Base-by-base conservation (phyloP, 78 protist genomes). In the Dictyostelium firmibasis region DNA sequence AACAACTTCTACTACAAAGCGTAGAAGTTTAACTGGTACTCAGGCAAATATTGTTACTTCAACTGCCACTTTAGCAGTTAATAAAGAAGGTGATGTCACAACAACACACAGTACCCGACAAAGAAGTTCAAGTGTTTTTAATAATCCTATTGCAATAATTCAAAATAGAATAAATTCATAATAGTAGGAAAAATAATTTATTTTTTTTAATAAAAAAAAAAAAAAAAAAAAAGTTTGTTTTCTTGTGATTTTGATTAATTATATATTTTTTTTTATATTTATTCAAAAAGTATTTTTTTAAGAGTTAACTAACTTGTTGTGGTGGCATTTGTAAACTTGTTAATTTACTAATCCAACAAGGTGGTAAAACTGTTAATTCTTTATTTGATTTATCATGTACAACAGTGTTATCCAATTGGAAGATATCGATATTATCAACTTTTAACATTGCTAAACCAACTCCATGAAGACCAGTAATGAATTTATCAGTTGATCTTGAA, bases 371-470 rank as follows among this genome's bases (percentile, higher is more conserved):
- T 67, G 84, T 44, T 29, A 89, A 16, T 70, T 81, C 67, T 50
- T 85, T 78, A n/a, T 41, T 20, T n/a, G 77, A 31, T 16, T 33
- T n/a, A 50, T 89, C 94, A 31, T 81, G 36, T n/a, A 89, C 83
- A 9, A 35, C 57, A 1, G 87, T 89, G 1, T 81, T 9, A 20
- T 89, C 79, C 18, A 89, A 69, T 27, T 29, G 41, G 9, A 60
- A 57, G n/a, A 74, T 69, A 69, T 89, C 87, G 5, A 89, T 81
- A 53, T 89, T 62, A 6, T 89, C 94, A 6, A 89, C 75, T 35
- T 89, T 89, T 5, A 89, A 2, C 81, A 89, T 89, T 69, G 88
- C 94, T n/a, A 89, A 81, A 47, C 88, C 94, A 6, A 89, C 11
- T 44, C 85, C 83, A 23, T 44, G 27, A 18, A 69, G 27, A n/a